Percentiles rank a stretch among this genome's conserved stretches.
phyloP scores from a whole-genome alignment of 1,284 basidiomycete genomes.

The Naganishia sp. region DNA sequence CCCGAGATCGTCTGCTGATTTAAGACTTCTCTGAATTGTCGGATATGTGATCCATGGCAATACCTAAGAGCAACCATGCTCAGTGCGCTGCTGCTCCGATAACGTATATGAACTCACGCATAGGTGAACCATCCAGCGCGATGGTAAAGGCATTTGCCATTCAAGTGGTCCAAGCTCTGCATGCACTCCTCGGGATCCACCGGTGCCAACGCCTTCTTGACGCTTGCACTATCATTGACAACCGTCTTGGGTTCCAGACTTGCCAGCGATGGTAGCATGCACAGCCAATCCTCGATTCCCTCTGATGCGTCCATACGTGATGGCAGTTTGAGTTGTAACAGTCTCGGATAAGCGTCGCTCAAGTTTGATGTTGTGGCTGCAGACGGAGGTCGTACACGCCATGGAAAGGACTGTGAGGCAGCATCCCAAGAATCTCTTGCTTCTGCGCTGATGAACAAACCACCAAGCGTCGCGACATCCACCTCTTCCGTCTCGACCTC shows the following conservation, averaged over 20 bases:
- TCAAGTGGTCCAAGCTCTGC: constrained; percentile 53
- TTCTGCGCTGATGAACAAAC: constrained; percentile 26
- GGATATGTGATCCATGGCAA: constrained; percentile 84
- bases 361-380: background rate
- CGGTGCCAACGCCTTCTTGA: constrained; percentile 35
- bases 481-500: background rate
- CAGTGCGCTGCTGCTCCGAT: background rate
- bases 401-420: constrained; percentile 18
- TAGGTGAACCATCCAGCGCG: constrained; percentile 84
- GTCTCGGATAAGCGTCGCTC: background rate
- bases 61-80: constrained; percentile 55
- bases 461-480: constrained; percentile 1
- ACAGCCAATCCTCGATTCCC: constrained; percentile 44
- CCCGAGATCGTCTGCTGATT: constrained; percentile 66
- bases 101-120: constrained; percentile 54
- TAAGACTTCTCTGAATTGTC: constrained; percentile 78
- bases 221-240: constrained; percentile 33
- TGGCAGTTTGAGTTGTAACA: constrained; percentile 7
- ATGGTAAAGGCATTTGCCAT: constrained; percentile 55
- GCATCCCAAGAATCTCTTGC: constrained; percentile 36
- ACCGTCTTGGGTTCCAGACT: constrained; percentile 1
- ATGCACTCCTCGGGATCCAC: constrained; percentile 48
- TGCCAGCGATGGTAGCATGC: constrained; percentile 40
- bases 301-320: constrained; percentile 1
- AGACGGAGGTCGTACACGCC: background rate